Percentiles rank a stretch among this genome's conserved stretches.
phyloP scores from a whole-genome alignment of 148 eudicot species.

The Diospyros kaki region DNA sequence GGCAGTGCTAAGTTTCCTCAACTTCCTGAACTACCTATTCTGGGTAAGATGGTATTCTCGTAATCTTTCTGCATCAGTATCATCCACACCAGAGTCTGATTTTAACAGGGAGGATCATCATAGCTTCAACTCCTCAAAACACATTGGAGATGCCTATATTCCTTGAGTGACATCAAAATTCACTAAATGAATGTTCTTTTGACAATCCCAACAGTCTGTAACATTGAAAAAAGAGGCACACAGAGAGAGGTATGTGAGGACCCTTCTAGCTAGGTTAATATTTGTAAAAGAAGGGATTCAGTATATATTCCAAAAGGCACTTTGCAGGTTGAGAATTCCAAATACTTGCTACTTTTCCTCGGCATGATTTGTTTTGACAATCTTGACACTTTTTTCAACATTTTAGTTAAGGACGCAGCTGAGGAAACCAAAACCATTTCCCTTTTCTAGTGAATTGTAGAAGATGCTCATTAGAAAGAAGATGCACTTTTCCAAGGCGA shows the following conservation, averaged over 20 bases:
- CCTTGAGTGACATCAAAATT: conserved; percentile 1
- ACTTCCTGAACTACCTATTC: conserved; percentile 66
- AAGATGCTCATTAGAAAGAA: background rate
- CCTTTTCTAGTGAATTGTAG: background rate
- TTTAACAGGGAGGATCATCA: conserved; percentile 6
- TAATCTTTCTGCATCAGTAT: conserved; percentile 24
- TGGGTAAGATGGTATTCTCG: conserved; percentile 66
- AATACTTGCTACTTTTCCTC: background rate
- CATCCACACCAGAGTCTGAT: conserved; percentile 6
- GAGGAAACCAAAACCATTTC: background rate
- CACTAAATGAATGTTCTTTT: too few relatives aligned
- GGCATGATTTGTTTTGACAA: too few relatives aligned
- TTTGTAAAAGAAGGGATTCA: conserved; percentile 4
- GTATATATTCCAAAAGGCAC: background rate
- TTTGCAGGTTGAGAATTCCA: background rate
- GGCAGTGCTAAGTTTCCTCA: conserved; percentile 61
- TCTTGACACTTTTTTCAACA: background rate
- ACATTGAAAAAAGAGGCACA: too few relatives aligned
- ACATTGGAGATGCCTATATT: conserved; percentile 19
- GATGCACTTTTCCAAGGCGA: conserved; percentile 1
- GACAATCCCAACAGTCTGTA: too few relatives aligned
- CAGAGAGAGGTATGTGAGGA: too few relatives aligned
- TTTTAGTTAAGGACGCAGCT: background rate
- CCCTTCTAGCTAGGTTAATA: background rate
- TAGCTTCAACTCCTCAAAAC: conserved; percentile 13